phyloP scores from a whole-genome alignment of 805 yeast genomes.

The Suhomyces sp. region DNA sequence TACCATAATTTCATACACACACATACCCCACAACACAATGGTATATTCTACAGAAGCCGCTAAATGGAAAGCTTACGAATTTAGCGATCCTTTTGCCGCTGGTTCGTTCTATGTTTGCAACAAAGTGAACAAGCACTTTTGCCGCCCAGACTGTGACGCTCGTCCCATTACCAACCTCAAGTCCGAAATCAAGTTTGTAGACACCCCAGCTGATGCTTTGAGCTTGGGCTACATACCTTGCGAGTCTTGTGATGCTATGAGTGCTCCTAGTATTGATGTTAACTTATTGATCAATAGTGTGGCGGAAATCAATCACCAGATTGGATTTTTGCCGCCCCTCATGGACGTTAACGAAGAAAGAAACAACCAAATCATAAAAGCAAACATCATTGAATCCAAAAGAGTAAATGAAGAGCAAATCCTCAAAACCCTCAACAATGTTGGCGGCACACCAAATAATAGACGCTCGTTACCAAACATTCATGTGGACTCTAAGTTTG shows the following conservation, averaged over 20 bases:
- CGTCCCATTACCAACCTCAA: slow-evolving; percentile 41
- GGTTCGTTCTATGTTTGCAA: slow-evolving; percentile 55
- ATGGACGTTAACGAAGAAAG: slow-evolving; percentile 44
- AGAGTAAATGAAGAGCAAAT: slow-evolving; percentile 23
- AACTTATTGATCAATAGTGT: slow-evolving; percentile 49
- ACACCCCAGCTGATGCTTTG: slow-evolving; percentile 40
- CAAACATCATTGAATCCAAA: slow-evolving; percentile 30
- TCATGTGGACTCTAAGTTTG: slow-evolving; percentile 19
- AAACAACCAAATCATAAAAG: slow-evolving; percentile 36
- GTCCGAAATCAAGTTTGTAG: slow-evolving; percentile 46
- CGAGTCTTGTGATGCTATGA: slow-evolving; percentile 52
- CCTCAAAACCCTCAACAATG: slow-evolving; percentile 18
- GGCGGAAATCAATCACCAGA: slow-evolving; percentile 49
- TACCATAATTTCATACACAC: background rate
- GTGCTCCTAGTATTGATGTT: slow-evolving; percentile 45
- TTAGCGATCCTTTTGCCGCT: slow-evolving; percentile 64
- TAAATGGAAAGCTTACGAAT: slow-evolving; percentile 64
- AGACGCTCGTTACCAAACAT: slow-evolving; percentile 30
- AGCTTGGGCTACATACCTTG: slow-evolving; percentile 50
- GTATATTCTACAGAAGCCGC: slow-evolving; percentile 43
- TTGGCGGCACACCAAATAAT: slow-evolving; percentile 16
- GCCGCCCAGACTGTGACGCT: slow-evolving; percentile 69
- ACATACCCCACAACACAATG: slow-evolving; percentile 18
- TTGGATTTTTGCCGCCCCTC: slow-evolving; percentile 57
- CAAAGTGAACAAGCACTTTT: slow-evolving; percentile 41